Evolutionary conservation across 2,329 filamentous ascomycete species (phyloP).

Genomic region (Penicillium sumatraense): DNA sequence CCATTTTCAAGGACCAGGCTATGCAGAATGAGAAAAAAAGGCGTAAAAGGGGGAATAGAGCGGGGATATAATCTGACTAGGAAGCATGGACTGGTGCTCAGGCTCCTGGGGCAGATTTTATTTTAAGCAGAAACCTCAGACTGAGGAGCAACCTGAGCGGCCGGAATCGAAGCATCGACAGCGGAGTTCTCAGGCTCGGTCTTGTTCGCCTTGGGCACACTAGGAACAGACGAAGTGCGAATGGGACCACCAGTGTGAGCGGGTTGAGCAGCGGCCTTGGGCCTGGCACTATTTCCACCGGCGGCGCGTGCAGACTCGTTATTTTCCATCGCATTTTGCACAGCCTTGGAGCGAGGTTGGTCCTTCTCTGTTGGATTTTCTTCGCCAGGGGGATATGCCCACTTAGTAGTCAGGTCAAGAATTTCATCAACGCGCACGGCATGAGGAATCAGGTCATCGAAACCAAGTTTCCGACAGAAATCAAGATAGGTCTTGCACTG

Average conservation of each 20-base stretch:
- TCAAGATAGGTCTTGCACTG: conserved; percentile 72
- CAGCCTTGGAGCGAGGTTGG: conserved; percentile 29
- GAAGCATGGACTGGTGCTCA: not conserved
- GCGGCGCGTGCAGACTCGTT: conserved; percentile 42
- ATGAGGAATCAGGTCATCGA: conserved; percentile 65
- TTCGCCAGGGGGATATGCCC: conserved; percentile 20
- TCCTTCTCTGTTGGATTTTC: not conserved
- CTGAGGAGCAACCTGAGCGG: conserved; percentile 26
- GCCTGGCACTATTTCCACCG: conserved; percentile 31
- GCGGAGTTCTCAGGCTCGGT: conserved; percentile 21
- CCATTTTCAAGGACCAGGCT: conserved; percentile 23
- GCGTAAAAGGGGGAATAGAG: not conserved
- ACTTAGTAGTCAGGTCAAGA: conserved; percentile 45
- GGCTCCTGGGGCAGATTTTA: not conserved
- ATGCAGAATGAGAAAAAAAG: conserved; percentile 21
- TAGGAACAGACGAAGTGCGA: conserved; percentile 38
- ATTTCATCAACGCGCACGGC: conserved; percentile 70
- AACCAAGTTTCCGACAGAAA: conserved; percentile 67
- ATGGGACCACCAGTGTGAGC: conserved; percentile 36
- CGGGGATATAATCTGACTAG: not conserved
- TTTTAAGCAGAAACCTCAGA: conserved; percentile 27
- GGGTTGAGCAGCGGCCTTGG: conserved; percentile 28
- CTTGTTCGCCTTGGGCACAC: conserved; percentile 25
- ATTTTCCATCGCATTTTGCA: conserved; percentile 39
- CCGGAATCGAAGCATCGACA: conserved; percentile 26